Conservation (phyloP, 345 rosid genomes). For the Limnanthes douglasii region DNA sequence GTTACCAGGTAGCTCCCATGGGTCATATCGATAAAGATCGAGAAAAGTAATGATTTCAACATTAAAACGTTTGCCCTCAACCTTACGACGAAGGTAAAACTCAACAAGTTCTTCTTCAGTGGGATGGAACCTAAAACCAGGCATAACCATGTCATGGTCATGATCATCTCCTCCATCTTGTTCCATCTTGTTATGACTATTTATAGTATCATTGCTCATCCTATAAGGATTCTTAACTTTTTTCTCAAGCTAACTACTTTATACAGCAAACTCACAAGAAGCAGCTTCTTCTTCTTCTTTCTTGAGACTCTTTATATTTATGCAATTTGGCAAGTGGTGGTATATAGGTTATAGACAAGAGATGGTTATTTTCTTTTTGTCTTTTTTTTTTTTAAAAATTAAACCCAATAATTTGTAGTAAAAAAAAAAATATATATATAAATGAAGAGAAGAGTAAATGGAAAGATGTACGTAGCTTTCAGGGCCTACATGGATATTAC, state of each 20-base stretch:
- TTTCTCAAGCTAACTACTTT: no score
- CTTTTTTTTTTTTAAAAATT: background rate
- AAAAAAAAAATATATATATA: background rate
- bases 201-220: no score
- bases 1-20: constrained; percentile 99
- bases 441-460: constrained; percentile 4
- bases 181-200: no score
- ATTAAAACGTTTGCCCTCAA: constrained; percentile 96
- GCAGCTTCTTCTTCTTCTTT: constrained; percentile 10
- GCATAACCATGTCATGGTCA: constrained; percentile 97
- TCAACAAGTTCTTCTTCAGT: constrained; percentile 98
- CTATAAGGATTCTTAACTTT: no score
- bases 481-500: constrained; percentile 26
- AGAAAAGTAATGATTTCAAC: constrained; percentile 97
- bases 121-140: constrained; percentile 96
- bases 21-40: constrained; percentile 98
- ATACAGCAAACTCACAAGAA: no score
- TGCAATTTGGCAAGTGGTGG: constrained; percentile 9
- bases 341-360: constrained; percentile 10
- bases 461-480: constrained; percentile 30
- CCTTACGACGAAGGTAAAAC: constrained; percentile 99
- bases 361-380: background rate
- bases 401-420: constrained; percentile 10
- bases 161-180: constrained; percentile 42
- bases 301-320: constrained; percentile 11